Percentiles rank a stretch among this genome's conserved stretches.
Conservation (phyloP, 352 stramenopile genomes). For the Globisporangium carolinianum region DNA sequence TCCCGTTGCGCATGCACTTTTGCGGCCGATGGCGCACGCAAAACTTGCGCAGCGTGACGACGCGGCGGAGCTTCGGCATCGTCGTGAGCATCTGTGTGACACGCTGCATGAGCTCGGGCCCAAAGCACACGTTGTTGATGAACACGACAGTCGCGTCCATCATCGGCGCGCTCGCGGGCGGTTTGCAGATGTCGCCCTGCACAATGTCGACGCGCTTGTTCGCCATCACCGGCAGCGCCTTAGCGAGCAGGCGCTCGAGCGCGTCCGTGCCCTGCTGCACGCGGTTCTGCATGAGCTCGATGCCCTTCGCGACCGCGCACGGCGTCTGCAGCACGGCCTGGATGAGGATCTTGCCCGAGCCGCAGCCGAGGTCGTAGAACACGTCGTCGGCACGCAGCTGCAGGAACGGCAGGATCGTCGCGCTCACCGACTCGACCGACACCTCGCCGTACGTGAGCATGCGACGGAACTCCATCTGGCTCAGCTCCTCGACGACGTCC, state of each 20-base stretch:
- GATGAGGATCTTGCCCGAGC: constrained; percentile 75
- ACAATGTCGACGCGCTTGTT: constrained; percentile 58
- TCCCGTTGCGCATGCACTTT: constrained; percentile 49
- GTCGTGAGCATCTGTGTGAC: constrained; percentile 53
- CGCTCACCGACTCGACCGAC: constrained; percentile 52
- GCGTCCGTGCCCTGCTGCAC: constrained; percentile 51
- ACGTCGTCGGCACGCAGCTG: constrained; percentile 58
- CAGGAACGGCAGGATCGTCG: constrained; percentile 60
- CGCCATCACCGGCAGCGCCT: constrained; percentile 27
- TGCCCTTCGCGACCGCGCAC: constrained; percentile 57
- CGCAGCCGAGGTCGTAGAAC: constrained; percentile 80
- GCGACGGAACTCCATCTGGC: constrained; percentile 51
- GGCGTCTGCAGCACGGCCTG: constrained; percentile 66
- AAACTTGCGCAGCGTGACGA: constrained; percentile 76
- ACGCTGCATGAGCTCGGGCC: constrained; percentile 66
- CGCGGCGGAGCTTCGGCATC: constrained; percentile 52
- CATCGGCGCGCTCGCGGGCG: constrained; percentile 39
- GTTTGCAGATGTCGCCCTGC: constrained; percentile 67
- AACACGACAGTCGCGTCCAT: constrained; percentile 79
- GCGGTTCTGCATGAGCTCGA: constrained; percentile 84
- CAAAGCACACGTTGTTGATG: constrained; percentile 85
- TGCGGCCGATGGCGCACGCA: constrained; percentile 65
- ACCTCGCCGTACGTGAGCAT: constrained; percentile 83
- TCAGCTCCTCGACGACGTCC: constrained; percentile 64
- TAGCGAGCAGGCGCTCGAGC: constrained; percentile 37